These are phyloP conservation scores for Tetraselmis striata DNA, from an alignment of 139 green algal genomes.

Conservation along the genomic window DNA sequence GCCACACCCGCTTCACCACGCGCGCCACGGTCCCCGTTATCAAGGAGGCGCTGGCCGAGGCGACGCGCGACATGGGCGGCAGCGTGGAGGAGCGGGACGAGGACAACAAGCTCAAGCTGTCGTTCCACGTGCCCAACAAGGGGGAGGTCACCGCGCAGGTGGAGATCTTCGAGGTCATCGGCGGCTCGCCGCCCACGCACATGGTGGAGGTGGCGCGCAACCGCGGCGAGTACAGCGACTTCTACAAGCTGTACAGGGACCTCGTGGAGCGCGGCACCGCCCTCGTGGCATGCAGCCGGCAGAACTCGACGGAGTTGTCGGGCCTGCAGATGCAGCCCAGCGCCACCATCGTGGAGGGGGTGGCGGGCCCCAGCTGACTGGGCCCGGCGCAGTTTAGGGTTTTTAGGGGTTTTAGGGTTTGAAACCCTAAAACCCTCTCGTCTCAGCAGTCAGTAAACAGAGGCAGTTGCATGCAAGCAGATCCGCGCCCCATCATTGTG, in stretches of 20 bases:
- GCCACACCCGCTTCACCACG: conserved; percentile 40
- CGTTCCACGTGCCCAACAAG: neutral
- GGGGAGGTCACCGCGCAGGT: conserved; percentile 16
- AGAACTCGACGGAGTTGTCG: no score
- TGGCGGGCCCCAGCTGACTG: no score
- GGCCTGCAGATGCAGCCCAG: no score
- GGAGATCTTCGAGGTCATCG: conserved; percentile 32
- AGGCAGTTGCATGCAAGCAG: no score
- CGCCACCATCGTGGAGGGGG: no score
- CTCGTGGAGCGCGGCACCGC: conserved; percentile 15
- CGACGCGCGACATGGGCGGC: conserved; percentile 22
- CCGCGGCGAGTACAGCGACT: conserved; percentile 31
- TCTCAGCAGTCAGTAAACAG: no score
- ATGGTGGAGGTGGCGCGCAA: conserved; percentile 37
- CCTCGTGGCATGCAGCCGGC: no score
- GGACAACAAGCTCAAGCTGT: neutral
- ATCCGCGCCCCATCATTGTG: no score
- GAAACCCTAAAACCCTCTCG: no score
- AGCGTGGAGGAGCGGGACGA: conserved; percentile 8
- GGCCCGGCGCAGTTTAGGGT: no score
- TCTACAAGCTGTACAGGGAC: conserved; percentile 41
- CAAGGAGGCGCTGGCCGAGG: conserved; percentile 21
- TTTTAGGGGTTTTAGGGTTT: no score
- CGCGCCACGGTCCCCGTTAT: conserved; percentile 3
- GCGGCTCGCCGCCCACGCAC: conserved; percentile 7